These are phyloP conservation scores for Magnusiomyces suaveolens DNA, from an alignment of 1,139 yeast species.

Conservation along the genomic window DNA sequence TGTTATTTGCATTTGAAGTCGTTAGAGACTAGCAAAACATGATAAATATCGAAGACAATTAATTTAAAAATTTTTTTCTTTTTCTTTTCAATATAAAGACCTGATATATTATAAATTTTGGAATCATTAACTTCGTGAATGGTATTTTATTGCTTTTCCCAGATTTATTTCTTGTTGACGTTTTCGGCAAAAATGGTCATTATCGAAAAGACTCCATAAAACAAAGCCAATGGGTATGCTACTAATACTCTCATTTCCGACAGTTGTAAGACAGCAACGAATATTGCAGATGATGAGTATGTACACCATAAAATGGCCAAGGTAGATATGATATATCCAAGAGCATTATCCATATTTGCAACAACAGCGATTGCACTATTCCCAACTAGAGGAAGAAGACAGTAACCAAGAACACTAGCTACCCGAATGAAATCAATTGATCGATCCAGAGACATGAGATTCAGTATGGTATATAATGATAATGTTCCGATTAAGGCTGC, in stretches of 20 bases:
- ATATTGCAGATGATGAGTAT: constrained; percentile 85
- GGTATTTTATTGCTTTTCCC: background rate
- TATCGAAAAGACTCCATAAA: constrained; percentile 87
- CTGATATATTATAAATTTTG: too few relatives aligned
- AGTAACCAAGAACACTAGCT: constrained; percentile 89
- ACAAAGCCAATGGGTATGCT: constrained; percentile 88
- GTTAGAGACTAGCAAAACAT: too few relatives aligned
- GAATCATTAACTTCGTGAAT: background rate
- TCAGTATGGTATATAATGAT: constrained; percentile 73
- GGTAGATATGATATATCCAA: constrained; percentile 65
- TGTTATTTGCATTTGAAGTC: too few relatives aligned
- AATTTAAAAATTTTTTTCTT: too few relatives aligned
- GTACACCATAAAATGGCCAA: constrained; percentile 89
- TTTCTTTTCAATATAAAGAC: too few relatives aligned
- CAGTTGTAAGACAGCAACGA: constrained; percentile 74
- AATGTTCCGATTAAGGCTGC: constrained; percentile 88
- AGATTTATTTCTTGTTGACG: constrained; percentile 11
- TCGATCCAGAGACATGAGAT: constrained; percentile 58
- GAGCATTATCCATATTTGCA: constrained; percentile 53
- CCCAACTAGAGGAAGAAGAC: constrained; percentile 80
- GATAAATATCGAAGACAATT: too few relatives aligned
- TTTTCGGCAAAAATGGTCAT: constrained; percentile 83
- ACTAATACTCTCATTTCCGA: constrained; percentile 81
- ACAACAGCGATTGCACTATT: constrained; percentile 69
- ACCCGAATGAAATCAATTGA: constrained; percentile 61